These are phyloP conservation scores for Vigna angularis DNA, from an alignment of 306 rosid species.

Conservation along the genomic window DNA sequence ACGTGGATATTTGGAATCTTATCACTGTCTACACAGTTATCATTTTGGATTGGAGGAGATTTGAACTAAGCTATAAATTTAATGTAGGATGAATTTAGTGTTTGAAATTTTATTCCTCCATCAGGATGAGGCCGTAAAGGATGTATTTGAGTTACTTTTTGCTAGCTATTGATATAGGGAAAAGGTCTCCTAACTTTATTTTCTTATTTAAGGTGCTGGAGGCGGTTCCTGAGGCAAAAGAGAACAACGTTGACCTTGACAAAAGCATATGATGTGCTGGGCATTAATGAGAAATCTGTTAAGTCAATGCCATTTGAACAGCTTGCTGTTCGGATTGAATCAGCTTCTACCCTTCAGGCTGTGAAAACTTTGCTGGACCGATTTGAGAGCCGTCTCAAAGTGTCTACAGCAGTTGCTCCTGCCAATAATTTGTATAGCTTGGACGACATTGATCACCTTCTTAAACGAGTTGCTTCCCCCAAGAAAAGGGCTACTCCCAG, in stretches of 20 bases:
- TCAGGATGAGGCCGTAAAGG: background rate
- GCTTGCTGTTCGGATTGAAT: conserved; percentile 84
- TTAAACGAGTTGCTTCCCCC: conserved; percentile 86
- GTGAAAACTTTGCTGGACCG: conserved; percentile 83
- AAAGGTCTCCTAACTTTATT: conserved; percentile 29
- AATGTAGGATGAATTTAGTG: background rate
- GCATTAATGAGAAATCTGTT: conserved; percentile 71
- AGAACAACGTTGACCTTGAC: conserved; percentile 79
- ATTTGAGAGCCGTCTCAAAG: conserved; percentile 78
- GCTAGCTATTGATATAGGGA: conserved; percentile 1
- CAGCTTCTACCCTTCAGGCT: conserved; percentile 75
- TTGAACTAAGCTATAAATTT: conserved; percentile 20
- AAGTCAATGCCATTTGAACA: conserved; percentile 91
- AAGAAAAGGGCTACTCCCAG: conserved; percentile 71
- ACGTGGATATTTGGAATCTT: no score
- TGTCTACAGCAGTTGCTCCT: conserved; percentile 60
- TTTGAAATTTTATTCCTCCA: conserved; percentile 20
- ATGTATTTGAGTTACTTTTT: conserved; percentile 11
- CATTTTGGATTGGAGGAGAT: conserved; percentile 11
- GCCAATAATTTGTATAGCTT: conserved; percentile 52
- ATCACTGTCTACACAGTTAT: background rate
- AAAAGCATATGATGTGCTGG: conserved; percentile 68
- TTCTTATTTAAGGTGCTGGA: conserved; percentile 78
- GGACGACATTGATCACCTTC: conserved; percentile 94
- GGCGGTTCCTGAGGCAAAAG: conserved; percentile 63